Conservation (phyloP, 2,329 filamentous ascomycete species). For the Phialophora verrucosa region DNA sequence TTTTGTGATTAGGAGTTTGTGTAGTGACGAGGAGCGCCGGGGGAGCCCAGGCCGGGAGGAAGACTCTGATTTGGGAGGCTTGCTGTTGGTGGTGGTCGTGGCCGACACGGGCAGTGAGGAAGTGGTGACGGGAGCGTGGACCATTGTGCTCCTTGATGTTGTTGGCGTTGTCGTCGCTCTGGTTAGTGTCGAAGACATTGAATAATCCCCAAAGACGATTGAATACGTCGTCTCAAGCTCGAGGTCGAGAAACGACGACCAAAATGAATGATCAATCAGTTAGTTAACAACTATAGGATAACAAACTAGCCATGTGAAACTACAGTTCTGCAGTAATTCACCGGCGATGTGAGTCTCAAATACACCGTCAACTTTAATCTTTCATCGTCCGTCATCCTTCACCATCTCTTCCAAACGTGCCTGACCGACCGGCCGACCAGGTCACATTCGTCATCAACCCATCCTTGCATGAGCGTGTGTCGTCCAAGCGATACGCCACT, state of each 20-base stretch:
- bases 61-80: not conserved
- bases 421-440: not conserved
- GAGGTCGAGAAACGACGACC: not conserved
- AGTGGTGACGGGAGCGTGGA: not conserved
- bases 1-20: constrained; percentile 53
- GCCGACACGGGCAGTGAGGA: not conserved
- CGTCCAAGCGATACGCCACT: not conserved
- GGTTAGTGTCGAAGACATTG: not conserved
- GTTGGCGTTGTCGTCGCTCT: not conserved
- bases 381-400: not conserved
- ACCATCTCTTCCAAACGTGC: not conserved
- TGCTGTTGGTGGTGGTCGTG: too few relatives aligned
- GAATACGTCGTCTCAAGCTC: not conserved
- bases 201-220: not conserved
- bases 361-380: not conserved
- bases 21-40: constrained; percentile 45
- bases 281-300: too few relatives aligned
- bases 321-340: too few relatives aligned
- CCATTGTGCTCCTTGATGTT: not conserved
- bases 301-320: too few relatives aligned
- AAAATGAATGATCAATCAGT: too few relatives aligned
- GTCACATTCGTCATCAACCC: constrained; percentile 4
- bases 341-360: not conserved
- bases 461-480: not conserved
- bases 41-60: constrained; percentile 14